Conservation (phyloP, 805 yeast species). For the Sugiyamaella valdiviana region DNA sequence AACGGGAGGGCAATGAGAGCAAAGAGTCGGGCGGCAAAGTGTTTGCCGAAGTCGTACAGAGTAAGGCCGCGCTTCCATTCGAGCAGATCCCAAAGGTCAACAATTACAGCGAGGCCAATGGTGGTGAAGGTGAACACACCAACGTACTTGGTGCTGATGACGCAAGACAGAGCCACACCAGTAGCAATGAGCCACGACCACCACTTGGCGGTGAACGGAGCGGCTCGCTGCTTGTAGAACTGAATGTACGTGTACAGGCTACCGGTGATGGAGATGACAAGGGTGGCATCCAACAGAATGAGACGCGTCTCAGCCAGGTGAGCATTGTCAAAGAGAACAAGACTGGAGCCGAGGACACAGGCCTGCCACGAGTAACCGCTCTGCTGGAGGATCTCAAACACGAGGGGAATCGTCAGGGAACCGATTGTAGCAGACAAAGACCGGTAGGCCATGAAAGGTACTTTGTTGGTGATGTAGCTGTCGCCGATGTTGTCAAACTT, state of each 20-base stretch:
- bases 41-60: constrained; percentile 47
- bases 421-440: constrained; percentile 76
- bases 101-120: constrained; percentile 77
- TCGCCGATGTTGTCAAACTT: constrained; percentile 89
- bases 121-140: constrained; percentile 89
- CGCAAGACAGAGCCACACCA: constrained; percentile 82
- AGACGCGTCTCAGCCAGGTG: constrained; percentile 86
- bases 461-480: constrained; percentile 66
- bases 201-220: constrained; percentile 70
- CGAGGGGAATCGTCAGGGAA: constrained; percentile 70
- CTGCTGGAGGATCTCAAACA: constrained; percentile 81
- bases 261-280: constrained; percentile 74
- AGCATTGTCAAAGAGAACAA: constrained; percentile 84
- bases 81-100: constrained; percentile 83
- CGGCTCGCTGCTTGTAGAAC: constrained; percentile 55
- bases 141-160: constrained; percentile 91
- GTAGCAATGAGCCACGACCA: constrained; percentile 81
- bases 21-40: constrained; percentile 66
- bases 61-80: constrained; percentile 65
- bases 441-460: constrained; percentile 82
- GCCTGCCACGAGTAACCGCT: constrained; percentile 74
- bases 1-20: constrained; percentile 76
- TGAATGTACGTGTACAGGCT: constrained; percentile 73
- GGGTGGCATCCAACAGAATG: constrained; percentile 85
- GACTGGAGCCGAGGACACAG: constrained; percentile 63